A percentile compares a stretch with the other conserved stretches of the same genome.
Evolutionary conservation across 495 filamentous ascomycete genomes (phyloP).

Genomic region (Trichoderma reesei): DNA sequence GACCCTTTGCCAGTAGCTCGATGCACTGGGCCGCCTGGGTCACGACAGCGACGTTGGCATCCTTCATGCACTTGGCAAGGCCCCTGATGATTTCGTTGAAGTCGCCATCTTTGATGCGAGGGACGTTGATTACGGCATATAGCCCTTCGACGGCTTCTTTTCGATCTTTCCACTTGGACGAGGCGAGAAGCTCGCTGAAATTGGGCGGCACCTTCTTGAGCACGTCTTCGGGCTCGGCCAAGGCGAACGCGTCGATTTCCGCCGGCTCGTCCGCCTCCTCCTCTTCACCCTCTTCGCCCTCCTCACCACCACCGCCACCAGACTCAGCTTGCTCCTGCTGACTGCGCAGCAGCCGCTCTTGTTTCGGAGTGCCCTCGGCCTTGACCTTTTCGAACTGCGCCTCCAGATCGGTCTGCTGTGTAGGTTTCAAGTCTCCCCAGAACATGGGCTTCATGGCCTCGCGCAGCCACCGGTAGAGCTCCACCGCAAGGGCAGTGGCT

Average conservation of each 20-base stretch:
- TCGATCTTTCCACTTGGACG: constrained; percentile 96
- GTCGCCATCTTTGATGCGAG: constrained; percentile 82
- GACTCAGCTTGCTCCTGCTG: constrained; percentile 76
- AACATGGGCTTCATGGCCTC: constrained; percentile 98
- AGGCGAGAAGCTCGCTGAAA: constrained; percentile 71
- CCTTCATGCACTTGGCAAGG: constrained; percentile 94
- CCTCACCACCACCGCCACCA: constrained; percentile 49
- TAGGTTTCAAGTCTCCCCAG: constrained; percentile 90
- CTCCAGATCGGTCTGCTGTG: constrained; percentile 90
- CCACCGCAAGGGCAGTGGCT: constrained; percentile 82
- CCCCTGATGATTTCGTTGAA: constrained; percentile 74
- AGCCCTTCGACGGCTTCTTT: constrained; percentile 89
- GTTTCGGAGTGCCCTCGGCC: constrained; percentile 76
- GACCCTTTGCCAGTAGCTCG: constrained; percentile 80
- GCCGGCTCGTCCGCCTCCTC: constrained; percentile 57
- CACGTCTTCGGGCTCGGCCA: constrained; percentile 85
- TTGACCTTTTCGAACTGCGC: constrained; percentile 90
- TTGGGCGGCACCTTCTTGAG: constrained; percentile 72
- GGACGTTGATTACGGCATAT: constrained; percentile 66
- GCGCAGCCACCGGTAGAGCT: constrained; percentile 93
- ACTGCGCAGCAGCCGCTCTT: constrained; percentile 77
- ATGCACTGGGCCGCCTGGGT: constrained; percentile 91
- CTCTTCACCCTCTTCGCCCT: constrained; percentile 47
- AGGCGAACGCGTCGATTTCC: constrained; percentile 74
- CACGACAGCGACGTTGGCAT: constrained; percentile 93